These are phyloP conservation scores for Talaromyces trachyspermus DNA, from an alignment of 495 filamentous ascomycete genomes.

Conservation along the genomic window DNA sequence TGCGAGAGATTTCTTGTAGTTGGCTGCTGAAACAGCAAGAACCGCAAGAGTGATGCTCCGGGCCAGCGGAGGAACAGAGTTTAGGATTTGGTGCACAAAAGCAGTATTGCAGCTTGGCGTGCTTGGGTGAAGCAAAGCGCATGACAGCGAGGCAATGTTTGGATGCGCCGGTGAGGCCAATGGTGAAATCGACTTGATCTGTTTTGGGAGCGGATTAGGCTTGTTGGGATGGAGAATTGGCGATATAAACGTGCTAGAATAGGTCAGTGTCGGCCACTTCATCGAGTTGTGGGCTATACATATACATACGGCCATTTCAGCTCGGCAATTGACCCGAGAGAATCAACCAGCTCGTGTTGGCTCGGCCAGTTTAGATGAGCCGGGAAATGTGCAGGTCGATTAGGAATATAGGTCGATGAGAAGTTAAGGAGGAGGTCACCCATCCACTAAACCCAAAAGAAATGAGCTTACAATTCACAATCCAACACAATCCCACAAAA, in stretches of 20 bases:
- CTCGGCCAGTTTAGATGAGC: slow-evolving; percentile 62
- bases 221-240: slow-evolving; percentile 77
- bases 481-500: background rate
- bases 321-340: slow-evolving; percentile 67
- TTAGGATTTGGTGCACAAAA: slow-evolving; percentile 74
- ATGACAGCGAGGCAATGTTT: slow-evolving; percentile 71
- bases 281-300: background rate
- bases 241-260: slow-evolving; percentile 63
- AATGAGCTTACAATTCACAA: background rate
- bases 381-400: slow-evolving; percentile 63
- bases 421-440: slow-evolving; percentile 65
- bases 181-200: slow-evolving; percentile 62
- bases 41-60: slow-evolving; percentile 68
- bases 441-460: slow-evolving; percentile 45
- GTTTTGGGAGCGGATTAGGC: slow-evolving; percentile 53
- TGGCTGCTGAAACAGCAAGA: slow-evolving; percentile 59
- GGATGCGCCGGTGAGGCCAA: slow-evolving; percentile 81
- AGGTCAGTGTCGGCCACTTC: background rate
- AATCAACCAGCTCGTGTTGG: slow-evolving; percentile 71
- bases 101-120: slow-evolving; percentile 82
- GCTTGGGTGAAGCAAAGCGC: slow-evolving; percentile 82
- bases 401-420: slow-evolving; percentile 71
- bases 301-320: slow-evolving; percentile 74
- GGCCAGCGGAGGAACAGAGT: slow-evolving; percentile 68
- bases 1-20: slow-evolving; percentile 55